These are phyloP conservation scores for Isochrysis galbana DNA, from an alignment of 78 protist genomes.

Conservation along the genomic window DNA sequence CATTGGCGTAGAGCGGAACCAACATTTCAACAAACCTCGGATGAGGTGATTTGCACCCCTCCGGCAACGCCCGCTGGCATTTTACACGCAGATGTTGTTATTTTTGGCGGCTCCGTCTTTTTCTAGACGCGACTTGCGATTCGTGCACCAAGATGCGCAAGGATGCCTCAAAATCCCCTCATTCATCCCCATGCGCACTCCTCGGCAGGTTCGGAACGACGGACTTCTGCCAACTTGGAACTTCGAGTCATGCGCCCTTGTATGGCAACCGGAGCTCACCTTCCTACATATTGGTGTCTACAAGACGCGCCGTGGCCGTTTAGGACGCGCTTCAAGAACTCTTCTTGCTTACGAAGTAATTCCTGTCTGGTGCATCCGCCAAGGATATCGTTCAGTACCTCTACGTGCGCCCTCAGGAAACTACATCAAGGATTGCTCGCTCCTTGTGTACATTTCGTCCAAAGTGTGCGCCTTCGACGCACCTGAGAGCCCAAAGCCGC, in stretches of 20 bases:
- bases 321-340: not conserved
- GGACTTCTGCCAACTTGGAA: not conserved
- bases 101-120: too few species aligned
- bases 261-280: not conserved
- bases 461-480: not conserved
- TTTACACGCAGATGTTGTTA: too few species aligned
- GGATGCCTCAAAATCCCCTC: too few species aligned
- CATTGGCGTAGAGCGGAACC: too few species aligned
- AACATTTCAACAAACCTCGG: too few species aligned
- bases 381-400: not conserved
- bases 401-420: not conserved
- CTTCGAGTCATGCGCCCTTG: not conserved
- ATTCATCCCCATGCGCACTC: too few species aligned
- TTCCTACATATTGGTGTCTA: not conserved
- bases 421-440: slow-evolving; percentile 16
- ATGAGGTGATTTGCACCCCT: too few species aligned
- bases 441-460: not conserved
- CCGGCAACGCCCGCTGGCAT: too few species aligned
- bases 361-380: not conserved
- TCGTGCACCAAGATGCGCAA: too few species aligned
- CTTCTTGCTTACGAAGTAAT: not conserved
- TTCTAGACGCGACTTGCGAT: too few species aligned
- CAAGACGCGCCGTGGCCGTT: not conserved
- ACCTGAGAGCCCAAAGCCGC: too few species aligned
- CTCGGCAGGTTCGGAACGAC: too few species aligned